Percentiles rank a stretch among this genome's conserved stretches.
Evolutionary conservation across 768 basidiomycete genomes (phyloP).

Genomic region (Boletus sensibilis): DNA sequence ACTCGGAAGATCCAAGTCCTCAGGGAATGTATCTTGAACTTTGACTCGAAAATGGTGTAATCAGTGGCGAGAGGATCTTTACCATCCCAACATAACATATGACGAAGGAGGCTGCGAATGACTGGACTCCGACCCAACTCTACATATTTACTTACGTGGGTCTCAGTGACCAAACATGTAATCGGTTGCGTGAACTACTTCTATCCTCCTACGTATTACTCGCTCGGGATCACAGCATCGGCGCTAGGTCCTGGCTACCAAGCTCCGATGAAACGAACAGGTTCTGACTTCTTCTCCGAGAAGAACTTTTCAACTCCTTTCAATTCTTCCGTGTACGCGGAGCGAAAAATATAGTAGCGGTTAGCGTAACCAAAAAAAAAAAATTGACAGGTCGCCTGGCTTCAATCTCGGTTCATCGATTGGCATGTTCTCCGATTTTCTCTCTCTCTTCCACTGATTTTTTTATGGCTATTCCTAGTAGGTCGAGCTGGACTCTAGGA

Average conservation of each 20-base stretch:
- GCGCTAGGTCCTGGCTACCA: background rate
- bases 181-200: slow-evolving; percentile 10
- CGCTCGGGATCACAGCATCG: background rate
- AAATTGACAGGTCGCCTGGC: slow-evolving; percentile 7
- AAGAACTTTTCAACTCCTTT: background rate
- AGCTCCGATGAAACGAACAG: background rate
- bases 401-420: slow-evolving; percentile 1
- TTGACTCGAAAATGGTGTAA: background rate
- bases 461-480: background rate
- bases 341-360: background rate
- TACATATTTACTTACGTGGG: slow-evolving; percentile 20
- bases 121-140: background rate
- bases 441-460: background rate
- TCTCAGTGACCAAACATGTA: slow-evolving; percentile 14
- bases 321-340: background rate
- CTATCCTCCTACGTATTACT: slow-evolving; percentile 5
- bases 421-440: background rate
- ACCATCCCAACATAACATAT: background rate
- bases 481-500: background rate
- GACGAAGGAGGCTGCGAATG: background rate
- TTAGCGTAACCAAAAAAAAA: background rate
- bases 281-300: background rate
- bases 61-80: background rate
- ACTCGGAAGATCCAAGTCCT: background rate
- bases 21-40: background rate